Evolutionary conservation across 768 basidiomycete genomes (phyloP).

Genomic region (Sistotremastrum suecicum): DNA sequence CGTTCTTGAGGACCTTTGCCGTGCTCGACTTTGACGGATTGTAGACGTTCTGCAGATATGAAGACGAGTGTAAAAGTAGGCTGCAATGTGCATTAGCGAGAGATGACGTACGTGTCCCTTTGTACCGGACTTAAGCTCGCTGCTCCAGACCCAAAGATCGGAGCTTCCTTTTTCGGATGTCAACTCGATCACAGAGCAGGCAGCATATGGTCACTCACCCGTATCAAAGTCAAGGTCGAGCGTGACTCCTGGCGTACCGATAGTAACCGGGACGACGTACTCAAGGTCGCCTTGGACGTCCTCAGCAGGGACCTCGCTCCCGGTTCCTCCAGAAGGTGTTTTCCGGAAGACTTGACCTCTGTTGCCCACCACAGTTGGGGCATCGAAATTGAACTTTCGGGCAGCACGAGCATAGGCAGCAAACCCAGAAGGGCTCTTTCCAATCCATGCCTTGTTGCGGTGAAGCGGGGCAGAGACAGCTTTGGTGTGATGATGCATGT

Average conservation of each 20-base stretch:
- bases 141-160: constrained; percentile 8
- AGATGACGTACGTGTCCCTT: neutral
- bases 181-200: constrained; percentile 10
- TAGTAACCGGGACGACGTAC: constrained; percentile 24
- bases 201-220: constrained; percentile 3
- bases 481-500: neutral
- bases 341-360: neutral
- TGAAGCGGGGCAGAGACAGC: neutral
- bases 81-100: neutral
- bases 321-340: neutral
- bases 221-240: constrained; percentile 20
- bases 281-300: constrained; percentile 20
- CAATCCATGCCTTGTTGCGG: neutral
- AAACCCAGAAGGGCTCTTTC: constrained; percentile 1
- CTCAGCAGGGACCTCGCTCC: constrained; percentile 15
- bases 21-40: constrained; percentile 13
- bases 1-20: constrained; percentile 7
- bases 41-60: constrained; percentile 12
- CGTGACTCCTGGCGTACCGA: constrained; percentile 25
- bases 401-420: constrained; percentile 5
- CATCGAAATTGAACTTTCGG: constrained; percentile 3
- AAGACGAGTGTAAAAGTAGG: neutral
- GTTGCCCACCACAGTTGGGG: neutral
- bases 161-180: constrained; percentile 1
- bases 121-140: constrained; percentile 7